Base-by-base conservation (phyloP, 169 alveolate species). In the Cryptosporidium xiaoi region DNA sequence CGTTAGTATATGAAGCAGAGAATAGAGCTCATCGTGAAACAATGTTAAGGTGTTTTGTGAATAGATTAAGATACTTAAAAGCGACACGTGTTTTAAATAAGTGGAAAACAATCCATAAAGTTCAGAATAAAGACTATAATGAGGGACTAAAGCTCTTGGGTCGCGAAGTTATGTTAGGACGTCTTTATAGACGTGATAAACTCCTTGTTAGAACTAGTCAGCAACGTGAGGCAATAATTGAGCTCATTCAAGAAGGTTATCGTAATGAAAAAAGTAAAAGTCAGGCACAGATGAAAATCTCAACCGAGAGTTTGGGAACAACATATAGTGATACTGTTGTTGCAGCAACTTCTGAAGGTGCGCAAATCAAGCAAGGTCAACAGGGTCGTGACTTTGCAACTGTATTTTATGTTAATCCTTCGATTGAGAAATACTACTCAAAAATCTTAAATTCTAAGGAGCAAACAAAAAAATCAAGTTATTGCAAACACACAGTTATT, bases 181-280 rank as follows among this genome's bases (percentile, higher is more conserved):
- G 87, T n/a, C 71, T 77, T 29, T 77, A 77, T 77, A 55, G 87
- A 20, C 87, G 87, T 60, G 87, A 77, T 48, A 77, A 77, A 62
- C 48, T 77, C 18, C 40, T 77, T n/a, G 36, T 60, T 40, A 56
- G 87, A 44, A 62, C 64, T 40, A 46, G 65, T 27, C 77, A 77
- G 15, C 69, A 77, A 44, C 65, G 87, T 56, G 87, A 77, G 48
- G 69, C 87, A 34, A 77, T 77, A 40, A 77, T 77, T 77, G 87
- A 77, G 46, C 87, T 77, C 46, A 77, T 77, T 20, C 87, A 77
- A 77, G 87, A 77, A 48, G 87, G 87, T 4, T 77, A 77, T 62
- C 50, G 87, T 27, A 56, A 71, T 44, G 87, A 77, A 60, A 77
- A 77, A 15, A 77, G 87, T 18, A 77, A 77, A 20, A 77, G 87